Evolutionary conservation across 2,329 filamentous ascomycete species (phyloP).

Genomic region (Furcasterigmium sp.): DNA sequence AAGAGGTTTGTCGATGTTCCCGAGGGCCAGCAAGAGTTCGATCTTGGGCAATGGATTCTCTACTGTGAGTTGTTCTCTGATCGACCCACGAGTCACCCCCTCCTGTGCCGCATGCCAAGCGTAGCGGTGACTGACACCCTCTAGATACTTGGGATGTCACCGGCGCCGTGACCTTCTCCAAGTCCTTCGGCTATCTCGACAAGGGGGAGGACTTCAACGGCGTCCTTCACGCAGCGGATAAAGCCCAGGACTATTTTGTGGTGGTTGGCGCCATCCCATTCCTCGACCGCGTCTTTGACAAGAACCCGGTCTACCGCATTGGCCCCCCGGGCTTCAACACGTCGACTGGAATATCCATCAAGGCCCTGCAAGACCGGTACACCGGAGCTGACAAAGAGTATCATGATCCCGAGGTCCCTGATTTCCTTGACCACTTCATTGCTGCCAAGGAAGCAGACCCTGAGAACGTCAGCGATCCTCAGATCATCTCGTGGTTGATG

Average conservation of each 20-base stretch:
- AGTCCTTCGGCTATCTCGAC: slow-evolving; percentile 34
- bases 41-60: slow-evolving; percentile 34
- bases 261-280: slow-evolving; percentile 21
- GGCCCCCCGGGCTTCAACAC: slow-evolving; percentile 25
- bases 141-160: slow-evolving; percentile 33
- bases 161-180: slow-evolving; percentile 33
- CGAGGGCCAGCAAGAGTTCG: slow-evolving; percentile 19
- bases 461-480: slow-evolving; percentile 25
- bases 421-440: slow-evolving; percentile 36
- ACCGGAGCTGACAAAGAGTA: slow-evolving; percentile 19
- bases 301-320: slow-evolving; percentile 29
- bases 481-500: slow-evolving; percentile 28
- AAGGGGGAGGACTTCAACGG: slow-evolving; percentile 28
- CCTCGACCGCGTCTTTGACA: slow-evolving; percentile 29
- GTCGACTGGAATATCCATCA: slow-evolving; percentile 19
- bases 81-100: background rate
- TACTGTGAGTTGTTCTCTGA: slow-evolving; percentile 25
- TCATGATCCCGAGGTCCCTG: slow-evolving; percentile 18
- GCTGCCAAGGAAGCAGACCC: slow-evolving; percentile 26
- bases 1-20: slow-evolving; percentile 20
- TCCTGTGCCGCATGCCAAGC: background rate
- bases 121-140: no score
- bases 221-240: slow-evolving; percentile 23
- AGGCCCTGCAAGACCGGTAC: slow-evolving; percentile 20
- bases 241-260: slow-evolving; percentile 26